These are phyloP conservation scores for Pigoraptor vietnamica DNA, from an alignment of 78 protist species.

Conservation along the genomic window DNA sequence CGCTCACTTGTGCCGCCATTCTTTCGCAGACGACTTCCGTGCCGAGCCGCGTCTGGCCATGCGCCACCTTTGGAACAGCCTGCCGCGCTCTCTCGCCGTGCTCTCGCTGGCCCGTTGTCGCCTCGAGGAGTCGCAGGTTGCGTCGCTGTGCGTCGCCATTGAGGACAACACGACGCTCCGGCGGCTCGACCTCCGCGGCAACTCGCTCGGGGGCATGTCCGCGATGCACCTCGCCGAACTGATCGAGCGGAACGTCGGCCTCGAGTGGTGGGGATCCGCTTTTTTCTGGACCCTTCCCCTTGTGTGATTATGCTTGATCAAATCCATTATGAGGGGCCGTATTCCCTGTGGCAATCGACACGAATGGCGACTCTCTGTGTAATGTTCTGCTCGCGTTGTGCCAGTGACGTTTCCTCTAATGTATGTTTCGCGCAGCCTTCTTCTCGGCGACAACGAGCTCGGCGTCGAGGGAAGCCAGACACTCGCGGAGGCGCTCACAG, in stretches of 20 bases:
- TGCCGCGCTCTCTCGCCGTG: background rate
- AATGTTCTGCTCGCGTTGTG: too few relatives aligned
- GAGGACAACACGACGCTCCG: background rate
- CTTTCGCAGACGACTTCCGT: background rate
- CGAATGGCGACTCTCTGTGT: too few relatives aligned
- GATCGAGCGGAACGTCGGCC: background rate
- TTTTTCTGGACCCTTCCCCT: background rate
- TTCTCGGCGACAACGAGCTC: background rate
- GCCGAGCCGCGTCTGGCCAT: background rate
- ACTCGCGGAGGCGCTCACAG: background rate
- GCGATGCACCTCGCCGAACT: background rate
- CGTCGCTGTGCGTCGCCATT: background rate
- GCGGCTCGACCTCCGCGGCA: background rate
- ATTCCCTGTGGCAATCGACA: background rate
- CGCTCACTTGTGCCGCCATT: background rate
- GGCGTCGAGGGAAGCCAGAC: background rate
- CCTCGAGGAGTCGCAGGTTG: background rate
- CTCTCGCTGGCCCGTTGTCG: background rate
- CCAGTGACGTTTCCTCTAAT: too few relatives aligned
- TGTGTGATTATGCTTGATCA: background rate
- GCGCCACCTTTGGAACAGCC: background rate
- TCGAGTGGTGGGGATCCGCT: background rate
- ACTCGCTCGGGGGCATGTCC: background rate
- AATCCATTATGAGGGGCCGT: background rate
- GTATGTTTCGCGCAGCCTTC: background rate